Conservation (phyloP, 2,329 filamentous ascomycete genomes). For the Sporothrix sp. region DNA sequence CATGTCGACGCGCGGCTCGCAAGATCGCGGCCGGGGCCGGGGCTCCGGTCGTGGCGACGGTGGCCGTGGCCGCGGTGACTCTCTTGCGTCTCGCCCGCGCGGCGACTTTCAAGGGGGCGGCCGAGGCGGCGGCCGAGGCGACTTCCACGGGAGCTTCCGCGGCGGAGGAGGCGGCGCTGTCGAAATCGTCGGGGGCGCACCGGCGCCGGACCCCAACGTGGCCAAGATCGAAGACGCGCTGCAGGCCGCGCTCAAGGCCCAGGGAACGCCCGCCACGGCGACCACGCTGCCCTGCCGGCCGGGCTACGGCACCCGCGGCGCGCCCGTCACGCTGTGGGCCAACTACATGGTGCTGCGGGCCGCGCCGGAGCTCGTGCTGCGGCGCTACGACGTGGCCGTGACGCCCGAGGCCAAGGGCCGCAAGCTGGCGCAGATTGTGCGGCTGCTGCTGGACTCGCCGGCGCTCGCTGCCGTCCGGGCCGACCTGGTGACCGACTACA, state of each 20-base stretch:
- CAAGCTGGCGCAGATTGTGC: conserved; percentile 18
- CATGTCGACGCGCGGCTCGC: too few relatives aligned
- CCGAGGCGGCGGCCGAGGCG: neutral
- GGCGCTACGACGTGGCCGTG: conserved; percentile 19
- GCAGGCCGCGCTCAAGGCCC: conserved; percentile 6
- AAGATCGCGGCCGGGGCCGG: too few relatives aligned
- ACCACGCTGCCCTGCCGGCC: conserved; percentile 13
- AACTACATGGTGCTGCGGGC: conserved; percentile 21
- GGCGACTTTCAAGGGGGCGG: neutral
- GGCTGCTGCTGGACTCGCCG: conserved; percentile 20
- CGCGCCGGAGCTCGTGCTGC: conserved; percentile 14
- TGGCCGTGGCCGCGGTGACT: neutral
- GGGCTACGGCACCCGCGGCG: conserved; percentile 18
- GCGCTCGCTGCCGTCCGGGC: conserved; percentile 13
- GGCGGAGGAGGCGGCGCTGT: neutral
- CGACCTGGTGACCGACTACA: conserved; percentile 28
- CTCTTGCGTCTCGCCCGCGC: neutral
- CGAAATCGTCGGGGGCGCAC: neutral
- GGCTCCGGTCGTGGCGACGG: too few relatives aligned
- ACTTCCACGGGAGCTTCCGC: neutral
- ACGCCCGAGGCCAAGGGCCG: conserved; percentile 14
- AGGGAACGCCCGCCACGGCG: neutral
- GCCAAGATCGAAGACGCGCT: conserved; percentile 12
- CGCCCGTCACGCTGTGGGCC: conserved; percentile 18
- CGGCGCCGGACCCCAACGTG: conserved; percentile 7